Base-by-base conservation (phyloP, 495 filamentous ascomycete genomes). In the Penicillium nucicola region DNA sequence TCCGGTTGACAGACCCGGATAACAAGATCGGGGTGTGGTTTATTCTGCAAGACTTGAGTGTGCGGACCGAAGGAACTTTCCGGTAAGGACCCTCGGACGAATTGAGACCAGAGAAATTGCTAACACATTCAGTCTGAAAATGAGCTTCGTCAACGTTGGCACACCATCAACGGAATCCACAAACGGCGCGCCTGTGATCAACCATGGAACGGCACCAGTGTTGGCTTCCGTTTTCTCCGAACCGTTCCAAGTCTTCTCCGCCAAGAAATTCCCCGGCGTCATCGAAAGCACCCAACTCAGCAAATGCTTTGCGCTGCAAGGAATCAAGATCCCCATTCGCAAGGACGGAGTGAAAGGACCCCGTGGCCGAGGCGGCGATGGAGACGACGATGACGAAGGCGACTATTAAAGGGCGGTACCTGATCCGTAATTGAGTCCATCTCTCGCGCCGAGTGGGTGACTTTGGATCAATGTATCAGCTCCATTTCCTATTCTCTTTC, bases 221-320 rank as follows among this genome's bases (percentile, higher is more conserved):
- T 80, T 98, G 2, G 93, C 93, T 2, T 87, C 84, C 3, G 87
- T 85, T 56, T 98, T 93, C 66, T 90, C 86, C 31, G 88, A 96
- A 12, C 78, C 83, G 14, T 97, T 98, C 78, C 89, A 93, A 52
- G 93, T 98, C 37, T 97, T 85, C 67, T 91, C 86, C 5, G 93
- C 93, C 30, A 98, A 98, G 79, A 96, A 96, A 56, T 98, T 98
- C 77, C 92, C 93, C 0, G 93, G 93, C 50, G 93, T 98, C 1
- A 95, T 95, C 55, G 92, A 97, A 64, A 92, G 87, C 65, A 98
- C 93, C 2, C 68, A 80, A n/a, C 71, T 98, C 15, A 96, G 91
- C 77, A 96, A 95, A 65, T 87, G 83, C 58, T 98, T 98, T 70
- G 93, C 93, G 10, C 78, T 83, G 8, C 93, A 98, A 58, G 93